Evolutionary conservation across 495 filamentous ascomycete species (phyloP).

Genomic region (Penicillium daleae): DNA sequence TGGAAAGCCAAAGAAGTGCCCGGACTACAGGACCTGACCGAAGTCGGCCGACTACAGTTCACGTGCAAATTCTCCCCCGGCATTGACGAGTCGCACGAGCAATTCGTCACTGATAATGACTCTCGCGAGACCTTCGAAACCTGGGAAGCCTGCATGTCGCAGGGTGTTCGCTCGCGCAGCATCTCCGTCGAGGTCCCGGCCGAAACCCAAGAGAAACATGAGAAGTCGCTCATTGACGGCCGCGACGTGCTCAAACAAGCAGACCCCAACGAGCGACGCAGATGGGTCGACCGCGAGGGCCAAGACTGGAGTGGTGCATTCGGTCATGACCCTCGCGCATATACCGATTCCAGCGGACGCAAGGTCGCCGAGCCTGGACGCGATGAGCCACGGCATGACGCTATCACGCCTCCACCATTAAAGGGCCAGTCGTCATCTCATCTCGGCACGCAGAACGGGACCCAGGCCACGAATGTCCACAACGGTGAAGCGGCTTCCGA

Average conservation of each 20-base stretch:
- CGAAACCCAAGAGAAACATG: constrained; percentile 70
- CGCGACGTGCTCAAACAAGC: constrained; percentile 77
- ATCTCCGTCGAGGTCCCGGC: constrained; percentile 72
- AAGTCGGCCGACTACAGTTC: constrained; percentile 83
- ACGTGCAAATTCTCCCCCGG: constrained; percentile 81
- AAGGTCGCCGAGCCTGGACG: constrained; percentile 58
- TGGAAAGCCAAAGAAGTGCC: constrained; percentile 60
- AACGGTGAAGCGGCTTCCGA: constrained; percentile 16
- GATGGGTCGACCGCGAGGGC: constrained; percentile 80
- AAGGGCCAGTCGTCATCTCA: constrained; percentile 35
- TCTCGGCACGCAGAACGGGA: neutral
- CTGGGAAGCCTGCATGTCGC: constrained; percentile 86
- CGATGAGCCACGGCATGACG: constrained; percentile 62
- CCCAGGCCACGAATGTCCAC: constrained; percentile 3
- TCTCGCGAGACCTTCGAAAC: constrained; percentile 90
- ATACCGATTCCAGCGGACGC: constrained; percentile 52
- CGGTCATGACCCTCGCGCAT: constrained; percentile 62
- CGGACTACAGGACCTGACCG: constrained; percentile 68
- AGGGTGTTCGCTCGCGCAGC: constrained; percentile 73
- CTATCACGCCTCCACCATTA: constrained; percentile 50
- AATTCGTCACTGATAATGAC: constrained; percentile 85
- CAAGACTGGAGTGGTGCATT: constrained; percentile 92
- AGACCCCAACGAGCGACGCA: constrained; percentile 67
- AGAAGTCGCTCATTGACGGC: constrained; percentile 73
- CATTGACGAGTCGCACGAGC: constrained; percentile 83